Percentiles rank a stretch among this genome's conserved stretches.
Evolutionary conservation across 257 asterid genomes (phyloP).

Genomic region (Rauvolfia tetraphylla): DNA sequence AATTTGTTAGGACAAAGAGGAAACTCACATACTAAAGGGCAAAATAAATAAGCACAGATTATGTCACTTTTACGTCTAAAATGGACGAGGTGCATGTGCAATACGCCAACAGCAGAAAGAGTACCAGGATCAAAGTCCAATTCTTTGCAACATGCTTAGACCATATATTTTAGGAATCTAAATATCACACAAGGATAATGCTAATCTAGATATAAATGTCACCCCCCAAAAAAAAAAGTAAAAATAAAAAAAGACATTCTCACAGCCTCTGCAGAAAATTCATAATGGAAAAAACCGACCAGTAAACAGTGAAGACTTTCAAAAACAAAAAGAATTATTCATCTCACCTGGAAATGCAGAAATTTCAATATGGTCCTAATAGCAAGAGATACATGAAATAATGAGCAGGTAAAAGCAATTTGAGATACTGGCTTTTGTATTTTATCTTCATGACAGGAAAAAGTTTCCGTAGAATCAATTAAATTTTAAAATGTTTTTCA

Average conservation of each 20-base stretch:
- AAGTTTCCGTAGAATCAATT: no score
- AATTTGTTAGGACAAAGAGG: slow-evolving; percentile 3
- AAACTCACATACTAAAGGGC: neutral
- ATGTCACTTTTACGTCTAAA: neutral
- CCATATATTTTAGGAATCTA: neutral
- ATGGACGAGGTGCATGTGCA: neutral
- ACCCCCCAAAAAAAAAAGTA: neutral
- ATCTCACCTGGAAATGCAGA: neutral
- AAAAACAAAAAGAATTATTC: neutral
- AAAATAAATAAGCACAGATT: neutral
- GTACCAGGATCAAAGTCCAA: neutral
- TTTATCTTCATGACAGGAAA: no score
- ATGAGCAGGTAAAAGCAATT: neutral
- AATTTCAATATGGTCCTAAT: no score
- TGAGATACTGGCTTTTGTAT: no score
- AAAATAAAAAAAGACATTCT: neutral
- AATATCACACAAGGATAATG: neutral
- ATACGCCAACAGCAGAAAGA: neutral
- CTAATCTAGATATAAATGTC: neutral
- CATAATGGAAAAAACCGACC: neutral
- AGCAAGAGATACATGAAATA: neutral
- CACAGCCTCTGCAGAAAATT: neutral
- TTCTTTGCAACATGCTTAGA: neutral
- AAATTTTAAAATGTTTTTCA: no score
- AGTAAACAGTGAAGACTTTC: no score